phyloP scores from a whole-genome alignment of 2,329 filamentous ascomycete genomes.

The Penicillium crustosum region DNA sequence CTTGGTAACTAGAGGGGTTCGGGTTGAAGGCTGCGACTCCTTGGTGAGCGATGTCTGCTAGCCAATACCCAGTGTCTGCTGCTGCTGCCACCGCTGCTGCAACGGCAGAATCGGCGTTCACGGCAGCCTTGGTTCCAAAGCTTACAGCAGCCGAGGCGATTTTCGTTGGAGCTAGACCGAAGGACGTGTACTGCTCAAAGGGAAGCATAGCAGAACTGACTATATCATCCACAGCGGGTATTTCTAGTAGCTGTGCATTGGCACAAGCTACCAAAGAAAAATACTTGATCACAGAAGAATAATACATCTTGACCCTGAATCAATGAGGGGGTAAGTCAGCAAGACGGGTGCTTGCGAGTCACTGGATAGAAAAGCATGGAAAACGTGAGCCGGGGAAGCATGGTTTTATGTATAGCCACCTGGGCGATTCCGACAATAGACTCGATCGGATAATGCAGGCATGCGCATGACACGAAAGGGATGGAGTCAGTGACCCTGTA shows the following conservation, averaged over 20 bases:
- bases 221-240: conserved; percentile 21
- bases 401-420: conserved; percentile 15
- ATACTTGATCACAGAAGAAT: conserved; percentile 11
- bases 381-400: conserved; percentile 4
- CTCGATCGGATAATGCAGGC: conserved; percentile 6
- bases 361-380: background rate
- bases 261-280: conserved; percentile 20
- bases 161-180: conserved; percentile 14
- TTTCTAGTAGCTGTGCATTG: conserved; percentile 19
- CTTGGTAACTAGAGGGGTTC: conserved; percentile 25
- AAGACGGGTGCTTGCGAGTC: background rate
- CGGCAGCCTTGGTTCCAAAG: background rate
- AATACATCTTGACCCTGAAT: conserved; percentile 19
- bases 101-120: background rate
- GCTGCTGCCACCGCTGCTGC: conserved; percentile 7
- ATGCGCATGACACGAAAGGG: conserved; percentile 15
- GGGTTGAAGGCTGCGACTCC: conserved; percentile 32
- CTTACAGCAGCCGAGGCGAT: background rate
- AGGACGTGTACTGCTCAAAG: conserved; percentile 18
- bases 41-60: conserved; percentile 34
- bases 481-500: background rate
- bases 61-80: conserved; percentile 33
- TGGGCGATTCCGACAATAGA: background rate
- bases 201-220: conserved; percentile 18
- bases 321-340: background rate